Conservation (phyloP, 768 basidiomycete genomes). For the Phallus indusiatus region DNA sequence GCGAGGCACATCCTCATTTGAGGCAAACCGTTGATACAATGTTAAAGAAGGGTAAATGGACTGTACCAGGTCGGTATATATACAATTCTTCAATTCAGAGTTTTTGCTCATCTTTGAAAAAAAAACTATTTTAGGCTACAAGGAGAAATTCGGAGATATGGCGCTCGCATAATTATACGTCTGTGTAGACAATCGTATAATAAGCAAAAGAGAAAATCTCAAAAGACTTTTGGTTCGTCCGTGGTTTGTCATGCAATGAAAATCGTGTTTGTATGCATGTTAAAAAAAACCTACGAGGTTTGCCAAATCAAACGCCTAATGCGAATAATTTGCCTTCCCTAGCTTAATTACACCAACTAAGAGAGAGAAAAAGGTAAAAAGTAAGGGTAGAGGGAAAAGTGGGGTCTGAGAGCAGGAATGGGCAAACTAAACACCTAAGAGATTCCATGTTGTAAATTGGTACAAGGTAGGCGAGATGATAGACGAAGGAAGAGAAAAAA, state of each 20-base stretch:
- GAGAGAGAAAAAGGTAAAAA: not conserved
- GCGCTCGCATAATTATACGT: conserved; percentile 38
- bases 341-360: not conserved
- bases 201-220: not conserved
- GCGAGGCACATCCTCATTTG: conserved; percentile 87
- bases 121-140: conserved; percentile 53
- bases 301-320: not conserved
- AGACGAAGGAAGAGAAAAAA: not conserved
- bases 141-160: conserved; percentile 95
- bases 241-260: not conserved
- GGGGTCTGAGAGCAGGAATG: not conserved
- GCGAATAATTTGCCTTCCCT: not conserved
- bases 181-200: not conserved
- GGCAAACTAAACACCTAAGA: not conserved
- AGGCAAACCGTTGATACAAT: conserved; percentile 85
- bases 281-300: not conserved
- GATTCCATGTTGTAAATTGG: not conserved
- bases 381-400: not conserved
- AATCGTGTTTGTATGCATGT: not conserved
- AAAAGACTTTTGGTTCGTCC: no score
- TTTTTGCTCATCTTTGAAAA: not conserved
- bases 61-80: conserved; percentile 71
- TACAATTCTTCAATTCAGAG: not conserved
- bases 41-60: conserved; percentile 98
- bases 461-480: not conserved